phyloP scores from a whole-genome alignment of 2,329 filamentous ascomycete species.

The Fusarium sp. region DNA sequence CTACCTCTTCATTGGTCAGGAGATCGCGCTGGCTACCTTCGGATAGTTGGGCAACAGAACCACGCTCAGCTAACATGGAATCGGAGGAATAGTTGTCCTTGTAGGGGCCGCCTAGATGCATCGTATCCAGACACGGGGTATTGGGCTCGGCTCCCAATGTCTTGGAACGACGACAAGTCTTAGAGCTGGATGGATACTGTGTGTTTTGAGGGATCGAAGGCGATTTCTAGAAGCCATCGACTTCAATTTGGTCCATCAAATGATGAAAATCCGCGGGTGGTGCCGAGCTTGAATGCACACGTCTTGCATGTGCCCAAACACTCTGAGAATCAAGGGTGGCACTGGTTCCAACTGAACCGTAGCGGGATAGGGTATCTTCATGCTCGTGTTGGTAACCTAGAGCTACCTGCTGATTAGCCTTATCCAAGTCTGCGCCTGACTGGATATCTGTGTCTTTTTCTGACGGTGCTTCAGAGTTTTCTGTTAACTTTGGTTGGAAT shows the following conservation, averaged over 20 bases:
- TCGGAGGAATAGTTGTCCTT: not conserved
- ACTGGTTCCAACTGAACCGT: not conserved
- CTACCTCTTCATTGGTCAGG: constrained; percentile 22
- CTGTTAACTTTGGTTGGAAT: not conserved
- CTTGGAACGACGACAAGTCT: constrained; percentile 9
- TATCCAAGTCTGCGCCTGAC: not conserved
- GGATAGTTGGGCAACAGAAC: constrained; percentile 44
- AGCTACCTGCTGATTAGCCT: not conserved
- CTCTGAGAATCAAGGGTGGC: not conserved
- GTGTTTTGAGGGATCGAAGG: constrained; percentile 2
- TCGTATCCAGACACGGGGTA: not conserved
- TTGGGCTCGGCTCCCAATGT: not conserved
- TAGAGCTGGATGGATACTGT: not conserved
- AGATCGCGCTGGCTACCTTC: constrained; percentile 41
- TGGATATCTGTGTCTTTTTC: not conserved
- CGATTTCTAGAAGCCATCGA: constrained; percentile 15
- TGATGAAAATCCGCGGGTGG: constrained; percentile 5
- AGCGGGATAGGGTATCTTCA: not conserved
- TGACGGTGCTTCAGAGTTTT: not conserved
- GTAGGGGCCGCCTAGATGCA: not conserved
- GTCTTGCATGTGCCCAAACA: not conserved
- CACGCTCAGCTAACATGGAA: constrained; percentile 37
- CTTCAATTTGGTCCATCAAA: not conserved
- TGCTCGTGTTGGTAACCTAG: not conserved
- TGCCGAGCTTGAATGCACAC: constrained; percentile 10